Evolutionary conservation across 768 basidiomycete genomes (phyloP).

Genomic region (Tylopilus subfusipes): DNA sequence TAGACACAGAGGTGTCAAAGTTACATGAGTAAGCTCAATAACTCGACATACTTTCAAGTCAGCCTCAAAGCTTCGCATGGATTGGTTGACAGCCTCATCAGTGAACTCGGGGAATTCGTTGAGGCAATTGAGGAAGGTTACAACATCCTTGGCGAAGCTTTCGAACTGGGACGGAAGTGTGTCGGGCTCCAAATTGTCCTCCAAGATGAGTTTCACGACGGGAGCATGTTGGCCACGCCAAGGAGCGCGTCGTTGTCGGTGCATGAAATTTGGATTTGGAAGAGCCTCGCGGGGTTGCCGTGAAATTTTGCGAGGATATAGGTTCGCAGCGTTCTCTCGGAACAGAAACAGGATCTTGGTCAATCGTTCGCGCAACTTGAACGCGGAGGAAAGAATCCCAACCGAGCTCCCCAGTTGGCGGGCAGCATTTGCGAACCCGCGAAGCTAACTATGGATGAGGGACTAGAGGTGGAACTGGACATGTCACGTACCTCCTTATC

Average conservation of each 20-base stretch:
- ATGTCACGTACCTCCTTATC: conserved; percentile 42
- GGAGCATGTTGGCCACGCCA: conserved; percentile 37
- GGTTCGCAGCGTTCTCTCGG: conserved; percentile 53
- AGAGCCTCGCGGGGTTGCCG: conserved; percentile 38
- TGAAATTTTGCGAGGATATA: conserved; percentile 48
- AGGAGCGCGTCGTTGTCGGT: conserved; percentile 27
- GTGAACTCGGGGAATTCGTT: conserved; percentile 57
- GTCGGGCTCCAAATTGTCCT: conserved; percentile 46
- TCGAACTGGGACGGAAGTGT: conserved; percentile 45
- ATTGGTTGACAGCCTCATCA: conserved; percentile 49
- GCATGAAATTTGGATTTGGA: conserved; percentile 36
- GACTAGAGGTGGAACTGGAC: neutral
- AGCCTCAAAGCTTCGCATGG: conserved; percentile 47
- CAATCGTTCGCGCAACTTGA: conserved; percentile 48
- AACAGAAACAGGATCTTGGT: conserved; percentile 49
- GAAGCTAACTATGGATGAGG: conserved; percentile 34
- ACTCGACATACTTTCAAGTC: conserved; percentile 42
- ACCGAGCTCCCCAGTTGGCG: conserved; percentile 55
- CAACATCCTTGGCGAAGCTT: conserved; percentile 46
- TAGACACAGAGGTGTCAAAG: conserved; percentile 22
- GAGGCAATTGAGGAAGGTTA: conserved; percentile 49
- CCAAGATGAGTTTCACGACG: conserved; percentile 34
- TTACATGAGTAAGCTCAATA: neutral
- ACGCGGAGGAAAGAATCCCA: conserved; percentile 53
- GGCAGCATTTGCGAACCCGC: conserved; percentile 53